A percentile compares a stretch with the other conserved stretches of the same genome.
These are phyloP conservation scores for Sporodiniella umbellata DNA, from an alignment of 371 early-diverging fungal species.

Conservation along the genomic window DNA sequence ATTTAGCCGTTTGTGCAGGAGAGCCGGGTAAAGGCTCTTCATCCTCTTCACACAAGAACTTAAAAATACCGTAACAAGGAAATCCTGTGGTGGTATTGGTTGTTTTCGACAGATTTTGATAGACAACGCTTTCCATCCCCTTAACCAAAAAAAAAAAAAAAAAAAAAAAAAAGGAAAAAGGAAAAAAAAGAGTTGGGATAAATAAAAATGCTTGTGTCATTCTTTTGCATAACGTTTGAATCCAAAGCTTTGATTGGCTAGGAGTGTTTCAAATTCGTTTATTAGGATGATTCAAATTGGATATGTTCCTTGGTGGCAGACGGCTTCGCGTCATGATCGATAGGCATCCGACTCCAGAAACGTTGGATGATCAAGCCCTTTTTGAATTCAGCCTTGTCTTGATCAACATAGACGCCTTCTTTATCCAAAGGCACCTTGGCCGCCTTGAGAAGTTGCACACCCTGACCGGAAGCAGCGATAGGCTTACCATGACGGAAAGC, in stretches of 20 bases:
- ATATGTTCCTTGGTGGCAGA: neutral
- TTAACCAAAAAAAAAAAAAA: neutral
- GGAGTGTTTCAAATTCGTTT: neutral
- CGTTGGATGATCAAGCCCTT: conserved; percentile 31
- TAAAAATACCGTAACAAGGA: conserved; percentile 21
- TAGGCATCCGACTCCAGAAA: conserved; percentile 37
- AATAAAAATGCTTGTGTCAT: neutral
- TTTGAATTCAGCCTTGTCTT: conserved; percentile 6
- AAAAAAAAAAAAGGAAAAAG: neutral
- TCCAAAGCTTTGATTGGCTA: neutral
- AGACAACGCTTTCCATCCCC: neutral
- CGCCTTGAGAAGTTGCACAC: conserved; percentile 39
- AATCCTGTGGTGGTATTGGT: conserved; percentile 8
- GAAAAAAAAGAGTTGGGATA: neutral
- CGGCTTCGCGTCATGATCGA: conserved; percentile 15
- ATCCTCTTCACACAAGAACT: conserved; percentile 25
- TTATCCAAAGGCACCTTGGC: conserved; percentile 37
- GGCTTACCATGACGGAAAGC: conserved; percentile 43
- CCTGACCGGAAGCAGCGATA: conserved; percentile 34
- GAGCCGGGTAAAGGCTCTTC: conserved; percentile 42
- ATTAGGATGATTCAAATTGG: neutral
- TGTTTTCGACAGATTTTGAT: neutral
- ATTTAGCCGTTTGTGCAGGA: conserved; percentile 40
- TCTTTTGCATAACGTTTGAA: neutral
- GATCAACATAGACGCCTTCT: conserved; percentile 5